Conservation (phyloP, 2,329 filamentous ascomycete species). For the Trichoderma harzianum region DNA sequence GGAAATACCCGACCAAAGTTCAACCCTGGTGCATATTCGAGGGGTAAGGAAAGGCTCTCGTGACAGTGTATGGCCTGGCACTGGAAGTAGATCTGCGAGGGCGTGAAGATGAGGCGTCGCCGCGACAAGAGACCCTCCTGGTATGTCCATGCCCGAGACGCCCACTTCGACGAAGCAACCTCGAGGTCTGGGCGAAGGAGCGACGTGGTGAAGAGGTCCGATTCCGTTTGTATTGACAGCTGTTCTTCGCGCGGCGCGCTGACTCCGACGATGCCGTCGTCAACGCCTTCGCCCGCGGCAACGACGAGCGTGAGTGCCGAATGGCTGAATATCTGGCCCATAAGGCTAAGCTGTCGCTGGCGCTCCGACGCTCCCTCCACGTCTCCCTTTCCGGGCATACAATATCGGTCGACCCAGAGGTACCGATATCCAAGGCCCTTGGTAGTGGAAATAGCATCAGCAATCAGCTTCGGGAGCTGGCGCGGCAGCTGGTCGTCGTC, state of each 20-base stretch:
- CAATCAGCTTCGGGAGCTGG: conserved; percentile 29
- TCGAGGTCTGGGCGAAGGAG: conserved; percentile 36
- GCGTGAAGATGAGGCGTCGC: conserved; percentile 36
- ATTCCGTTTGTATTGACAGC: conserved; percentile 33
- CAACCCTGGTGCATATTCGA: conserved; percentile 31
- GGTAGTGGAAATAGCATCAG: conserved; percentile 34
- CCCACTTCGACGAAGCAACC: conserved; percentile 35
- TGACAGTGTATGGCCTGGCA: conserved; percentile 37
- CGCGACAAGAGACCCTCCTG: conserved; percentile 37
- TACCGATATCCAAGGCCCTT: conserved; percentile 34
- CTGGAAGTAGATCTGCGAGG: conserved; percentile 39
- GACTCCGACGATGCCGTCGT: conserved; percentile 35
- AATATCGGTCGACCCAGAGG: conserved; percentile 39
- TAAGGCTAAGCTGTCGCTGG: conserved; percentile 29
- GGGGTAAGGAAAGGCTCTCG: conserved; percentile 34
- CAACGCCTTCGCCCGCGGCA: conserved; percentile 31
- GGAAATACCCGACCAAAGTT: conserved; percentile 35
- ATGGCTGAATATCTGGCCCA: conserved; percentile 35
- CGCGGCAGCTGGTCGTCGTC: conserved; percentile 25
- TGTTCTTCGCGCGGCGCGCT: conserved; percentile 34
- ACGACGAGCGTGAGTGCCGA: conserved; percentile 36
- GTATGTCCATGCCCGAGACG: conserved; percentile 35
- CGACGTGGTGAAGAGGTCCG: conserved; percentile 36
- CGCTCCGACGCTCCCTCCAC: conserved; percentile 22
- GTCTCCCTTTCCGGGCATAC: conserved; percentile 29